These are phyloP conservation scores for Diplodia intermedia DNA, from an alignment of 2,329 filamentous ascomycete species.

Conservation along the genomic window DNA sequence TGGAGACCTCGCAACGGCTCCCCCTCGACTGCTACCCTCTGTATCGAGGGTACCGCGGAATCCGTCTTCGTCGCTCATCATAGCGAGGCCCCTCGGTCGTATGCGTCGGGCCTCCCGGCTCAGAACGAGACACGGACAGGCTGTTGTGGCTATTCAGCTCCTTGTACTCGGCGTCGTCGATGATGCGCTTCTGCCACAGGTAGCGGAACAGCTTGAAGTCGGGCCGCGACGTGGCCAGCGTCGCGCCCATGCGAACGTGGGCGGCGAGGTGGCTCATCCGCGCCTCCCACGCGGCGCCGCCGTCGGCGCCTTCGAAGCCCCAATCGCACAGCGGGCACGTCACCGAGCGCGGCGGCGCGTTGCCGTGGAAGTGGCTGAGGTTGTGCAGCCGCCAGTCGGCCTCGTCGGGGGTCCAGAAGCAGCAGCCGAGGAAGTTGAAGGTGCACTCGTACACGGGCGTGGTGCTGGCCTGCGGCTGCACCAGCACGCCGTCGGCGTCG, in stretches of 20 bases:
- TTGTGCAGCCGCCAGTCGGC: conserved; percentile 44
- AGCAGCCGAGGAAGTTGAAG: conserved; percentile 46
- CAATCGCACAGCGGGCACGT: conserved; percentile 46
- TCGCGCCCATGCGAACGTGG: conserved; percentile 41
- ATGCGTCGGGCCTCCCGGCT: background rate
- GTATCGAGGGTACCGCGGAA: background rate
- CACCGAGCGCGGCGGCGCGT: conserved; percentile 42
- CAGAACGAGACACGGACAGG: background rate
- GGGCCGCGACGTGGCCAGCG: conserved; percentile 39
- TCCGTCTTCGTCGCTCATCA: background rate
- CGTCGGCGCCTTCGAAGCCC: conserved; percentile 35
- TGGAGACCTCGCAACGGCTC: background rate
- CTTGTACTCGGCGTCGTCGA: conserved; percentile 44
- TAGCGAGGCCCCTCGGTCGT: conserved; percentile 5
- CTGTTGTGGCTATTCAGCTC: conserved; percentile 44
- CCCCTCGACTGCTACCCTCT: background rate
- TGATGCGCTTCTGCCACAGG: conserved; percentile 43
- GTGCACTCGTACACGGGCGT: conserved; percentile 41
- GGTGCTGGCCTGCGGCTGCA: conserved; percentile 33
- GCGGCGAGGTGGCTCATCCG: conserved; percentile 43
- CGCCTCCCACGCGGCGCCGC: conserved; percentile 37
- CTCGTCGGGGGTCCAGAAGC: conserved; percentile 36
- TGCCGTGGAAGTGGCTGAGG: conserved; percentile 44
- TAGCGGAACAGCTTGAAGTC: conserved; percentile 43
- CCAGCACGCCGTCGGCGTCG: conserved; percentile 40